These are phyloP conservation scores for Globisporangium nagaii DNA, from an alignment of 352 stramenopile species.

Conservation along the genomic window DNA sequence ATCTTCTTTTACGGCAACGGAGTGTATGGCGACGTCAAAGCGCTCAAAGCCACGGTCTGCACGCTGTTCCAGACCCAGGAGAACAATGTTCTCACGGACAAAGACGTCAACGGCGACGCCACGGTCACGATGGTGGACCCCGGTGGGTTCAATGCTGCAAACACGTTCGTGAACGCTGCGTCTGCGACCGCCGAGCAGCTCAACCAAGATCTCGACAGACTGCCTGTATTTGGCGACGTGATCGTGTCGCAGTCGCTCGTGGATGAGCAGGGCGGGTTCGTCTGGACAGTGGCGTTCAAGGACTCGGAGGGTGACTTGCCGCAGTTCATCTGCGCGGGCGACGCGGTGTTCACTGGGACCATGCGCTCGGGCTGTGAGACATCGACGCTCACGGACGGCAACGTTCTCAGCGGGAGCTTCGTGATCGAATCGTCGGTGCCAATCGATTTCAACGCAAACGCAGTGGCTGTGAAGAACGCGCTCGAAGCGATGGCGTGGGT, in stretches of 20 bases:
- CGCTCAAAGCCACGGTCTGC: constrained; percentile 24
- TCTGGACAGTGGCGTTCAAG: constrained; percentile 75
- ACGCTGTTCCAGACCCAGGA: constrained; percentile 54
- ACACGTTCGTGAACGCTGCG: constrained; percentile 46
- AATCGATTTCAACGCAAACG: constrained; percentile 52
- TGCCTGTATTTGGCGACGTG: constrained; percentile 61
- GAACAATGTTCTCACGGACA: constrained; percentile 50
- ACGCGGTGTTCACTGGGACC: constrained; percentile 27
- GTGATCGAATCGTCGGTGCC: constrained; percentile 53
- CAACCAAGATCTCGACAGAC: constrained; percentile 30
- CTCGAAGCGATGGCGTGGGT: constrained; percentile 64
- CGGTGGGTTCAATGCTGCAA: constrained; percentile 40
- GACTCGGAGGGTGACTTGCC: constrained; percentile 59
- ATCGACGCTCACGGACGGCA: constrained; percentile 66
- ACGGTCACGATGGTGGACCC: constrained; percentile 33
- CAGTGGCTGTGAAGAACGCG: constrained; percentile 31
- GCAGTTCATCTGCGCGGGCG: constrained; percentile 64
- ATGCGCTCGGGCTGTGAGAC: constrained; percentile 36
- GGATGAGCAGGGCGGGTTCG: constrained; percentile 60
- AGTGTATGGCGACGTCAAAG: constrained; percentile 27
- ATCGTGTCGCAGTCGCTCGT: constrained; percentile 56
- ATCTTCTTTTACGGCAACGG: constrained; percentile 80
- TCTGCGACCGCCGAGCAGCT: constrained; percentile 38
- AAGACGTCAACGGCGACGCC: constrained; percentile 25
- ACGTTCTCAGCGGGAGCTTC: constrained; percentile 68